phyloP scores from a whole-genome alignment of 805 yeast genomes.

The Ogataea allantospora region DNA sequence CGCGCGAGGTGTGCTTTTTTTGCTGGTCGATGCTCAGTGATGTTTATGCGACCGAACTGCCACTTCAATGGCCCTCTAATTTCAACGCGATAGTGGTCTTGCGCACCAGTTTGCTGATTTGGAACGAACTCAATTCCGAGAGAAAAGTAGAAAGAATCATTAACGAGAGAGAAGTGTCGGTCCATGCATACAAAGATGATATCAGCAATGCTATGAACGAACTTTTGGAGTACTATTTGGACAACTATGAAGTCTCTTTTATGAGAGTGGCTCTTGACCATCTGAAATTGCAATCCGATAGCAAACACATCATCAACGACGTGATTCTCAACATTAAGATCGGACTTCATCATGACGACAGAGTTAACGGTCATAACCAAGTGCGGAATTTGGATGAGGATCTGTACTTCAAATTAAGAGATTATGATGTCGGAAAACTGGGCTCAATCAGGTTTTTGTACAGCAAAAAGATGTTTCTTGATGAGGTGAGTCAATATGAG shows the following conservation, averaged over 20 bases:
- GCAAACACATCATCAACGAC: conserved; percentile 28
- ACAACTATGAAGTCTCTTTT: conserved; percentile 27
- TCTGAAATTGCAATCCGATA: conserved; percentile 17
- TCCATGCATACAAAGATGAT: conserved; percentile 9
- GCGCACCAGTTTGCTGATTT: conserved; percentile 46
- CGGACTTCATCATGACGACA: conserved; percentile 20
- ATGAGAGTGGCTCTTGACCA: conserved; percentile 23
- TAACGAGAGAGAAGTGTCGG: conserved; percentile 15
- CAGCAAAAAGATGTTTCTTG: conserved; percentile 26
- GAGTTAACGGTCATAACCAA: conserved; percentile 1
- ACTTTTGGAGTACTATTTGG: conserved; percentile 33
- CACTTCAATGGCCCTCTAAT: conserved; percentile 71
- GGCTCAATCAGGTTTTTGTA: conserved; percentile 36
- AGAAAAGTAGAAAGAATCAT: conserved; percentile 12
- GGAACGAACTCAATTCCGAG: conserved; percentile 23
- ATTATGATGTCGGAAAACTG: conserved; percentile 31
- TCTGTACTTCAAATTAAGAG: conserved; percentile 30
- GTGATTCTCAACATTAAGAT: conserved; percentile 32
- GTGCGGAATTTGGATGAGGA: conserved; percentile 18
- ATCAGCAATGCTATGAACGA: conserved; percentile 22
- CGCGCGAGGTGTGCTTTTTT: conserved; percentile 47
- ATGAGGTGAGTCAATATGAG: conserved; percentile 25
- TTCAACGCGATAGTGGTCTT: conserved; percentile 68
- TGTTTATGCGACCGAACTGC: conserved; percentile 63
- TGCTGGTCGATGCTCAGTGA: conserved; percentile 83